These are phyloP conservation scores for Ophiosphaerella herpotricha DNA, from an alignment of 2,329 filamentous ascomycete species.

Conservation along the genomic window DNA sequence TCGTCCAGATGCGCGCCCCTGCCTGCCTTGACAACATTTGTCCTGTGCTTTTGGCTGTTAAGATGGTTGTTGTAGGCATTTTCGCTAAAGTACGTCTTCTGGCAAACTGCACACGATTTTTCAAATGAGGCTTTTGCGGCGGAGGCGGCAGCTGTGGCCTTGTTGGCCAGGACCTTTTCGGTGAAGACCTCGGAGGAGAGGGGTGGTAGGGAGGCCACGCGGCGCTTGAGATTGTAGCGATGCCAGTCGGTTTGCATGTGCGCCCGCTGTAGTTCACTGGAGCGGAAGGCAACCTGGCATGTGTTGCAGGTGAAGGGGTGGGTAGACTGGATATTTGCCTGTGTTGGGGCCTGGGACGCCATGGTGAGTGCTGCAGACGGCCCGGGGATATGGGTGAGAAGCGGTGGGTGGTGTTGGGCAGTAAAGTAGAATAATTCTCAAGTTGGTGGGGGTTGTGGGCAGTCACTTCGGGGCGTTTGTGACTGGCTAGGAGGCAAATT, in stretches of 20 bases:
- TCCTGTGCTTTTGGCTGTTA: conserved; percentile 85
- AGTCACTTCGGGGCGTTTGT: conserved; percentile 16
- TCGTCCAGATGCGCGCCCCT: conserved; percentile 57
- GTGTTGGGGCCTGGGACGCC: conserved; percentile 41
- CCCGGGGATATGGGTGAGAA: not conserved
- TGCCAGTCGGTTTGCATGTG: conserved; percentile 99
- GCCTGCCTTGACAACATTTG: conserved; percentile 60
- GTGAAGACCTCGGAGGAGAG: conserved; percentile 92
- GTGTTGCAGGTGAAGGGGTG: conserved; percentile 99
- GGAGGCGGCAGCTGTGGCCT: conserved; percentile 80
- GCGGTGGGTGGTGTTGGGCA: conserved; percentile 5
- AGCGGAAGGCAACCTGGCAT: conserved; percentile 94
- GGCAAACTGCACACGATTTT: conserved; percentile 78
- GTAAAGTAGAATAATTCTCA: conserved; percentile 20
- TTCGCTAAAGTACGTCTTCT: conserved; percentile 94
- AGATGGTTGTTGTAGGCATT: conserved; percentile 95
- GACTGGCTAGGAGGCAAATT: conserved; percentile 32
- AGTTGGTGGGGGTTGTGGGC: conserved; percentile 34
- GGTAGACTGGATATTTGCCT: conserved; percentile 42
- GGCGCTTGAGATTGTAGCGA: conserved; percentile 94
- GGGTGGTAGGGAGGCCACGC: conserved; percentile 86
- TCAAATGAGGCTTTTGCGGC: conserved; percentile 89
- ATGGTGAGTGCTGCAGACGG: conserved; percentile 23
- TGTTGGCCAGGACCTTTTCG: conserved; percentile 91
- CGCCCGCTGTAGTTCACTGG: conserved; percentile 86